Conservation (phyloP, 306 rosid genomes). For the Glycine soja region DNA sequence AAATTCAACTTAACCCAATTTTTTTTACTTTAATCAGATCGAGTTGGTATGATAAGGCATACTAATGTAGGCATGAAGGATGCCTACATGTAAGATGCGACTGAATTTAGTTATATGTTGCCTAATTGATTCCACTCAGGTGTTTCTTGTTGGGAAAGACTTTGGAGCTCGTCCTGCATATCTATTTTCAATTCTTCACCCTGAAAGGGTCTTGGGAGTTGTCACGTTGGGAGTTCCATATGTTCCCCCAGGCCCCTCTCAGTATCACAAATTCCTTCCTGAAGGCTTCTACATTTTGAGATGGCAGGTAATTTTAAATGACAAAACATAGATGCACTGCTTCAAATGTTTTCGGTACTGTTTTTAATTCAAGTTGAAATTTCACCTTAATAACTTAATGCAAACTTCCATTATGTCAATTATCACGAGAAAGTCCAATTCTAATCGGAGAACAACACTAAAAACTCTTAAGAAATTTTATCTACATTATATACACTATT, state of each 20-base stretch:
- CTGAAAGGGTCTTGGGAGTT: slow-evolving; percentile 78
- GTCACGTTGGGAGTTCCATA: slow-evolving; percentile 73
- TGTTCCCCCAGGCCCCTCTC: slow-evolving; percentile 55
- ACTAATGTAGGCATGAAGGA: background rate
- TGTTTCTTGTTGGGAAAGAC: slow-evolving; percentile 78
- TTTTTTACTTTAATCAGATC: too few species aligned
- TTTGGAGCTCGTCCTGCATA: slow-evolving; percentile 70
- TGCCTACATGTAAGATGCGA: slow-evolving; percentile 39
- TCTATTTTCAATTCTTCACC: slow-evolving; percentile 62
- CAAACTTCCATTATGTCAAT: background rate
- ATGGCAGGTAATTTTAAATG: slow-evolving; percentile 60
- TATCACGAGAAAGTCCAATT: too few species aligned
- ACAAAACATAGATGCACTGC: background rate
- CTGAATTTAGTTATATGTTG: background rate
- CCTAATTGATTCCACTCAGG: slow-evolving; percentile 42
- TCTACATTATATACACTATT: too few species aligned
- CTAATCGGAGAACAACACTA: too few species aligned
- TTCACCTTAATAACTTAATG: background rate
- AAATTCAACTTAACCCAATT: background rate
- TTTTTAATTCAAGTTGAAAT: background rate
- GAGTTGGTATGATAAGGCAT: background rate
- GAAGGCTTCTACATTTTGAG: slow-evolving; percentile 86
- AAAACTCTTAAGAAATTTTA: too few species aligned
- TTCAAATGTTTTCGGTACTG: background rate
- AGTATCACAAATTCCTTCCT: slow-evolving; percentile 45